Conservation (phyloP, 768 basidiomycete species). For the Pseudohyphozyma bogoriensis region DNA sequence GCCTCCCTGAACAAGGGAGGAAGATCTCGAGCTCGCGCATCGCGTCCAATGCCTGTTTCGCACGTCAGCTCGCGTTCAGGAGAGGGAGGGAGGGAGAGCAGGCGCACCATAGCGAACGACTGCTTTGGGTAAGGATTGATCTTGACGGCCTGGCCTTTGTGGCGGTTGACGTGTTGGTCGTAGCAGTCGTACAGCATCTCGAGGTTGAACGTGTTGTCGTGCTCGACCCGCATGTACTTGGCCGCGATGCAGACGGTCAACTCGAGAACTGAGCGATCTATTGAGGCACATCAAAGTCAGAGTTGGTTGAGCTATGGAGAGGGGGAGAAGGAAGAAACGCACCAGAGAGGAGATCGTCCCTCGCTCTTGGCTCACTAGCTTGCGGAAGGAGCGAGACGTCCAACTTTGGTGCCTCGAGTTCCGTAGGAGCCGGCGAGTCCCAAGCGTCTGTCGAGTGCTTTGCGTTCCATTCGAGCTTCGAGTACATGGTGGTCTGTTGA, state of each 20-base stretch:
- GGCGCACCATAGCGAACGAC: conserved; percentile 4
- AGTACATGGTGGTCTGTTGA: neutral
- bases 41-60: conserved; percentile 16
- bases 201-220: conserved; percentile 74
- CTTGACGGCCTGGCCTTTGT: neutral
- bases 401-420: neutral
- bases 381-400: neutral
- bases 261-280: conserved; percentile 64
- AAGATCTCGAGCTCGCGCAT: conserved; percentile 18
- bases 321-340: neutral
- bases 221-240: conserved; percentile 62
- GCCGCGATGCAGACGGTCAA: conserved; percentile 62
- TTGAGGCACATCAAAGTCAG: neutral
- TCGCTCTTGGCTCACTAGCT: neutral
- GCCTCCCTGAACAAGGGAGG: conserved; percentile 7
- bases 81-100: neutral
- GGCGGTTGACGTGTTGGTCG: conserved; percentile 19
- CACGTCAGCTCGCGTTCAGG: too few relatives aligned
- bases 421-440: neutral
- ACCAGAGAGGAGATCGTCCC: neutral
- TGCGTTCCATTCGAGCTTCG: neutral
- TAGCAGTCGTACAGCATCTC: conserved; percentile 70
- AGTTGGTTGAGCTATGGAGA: neutral
- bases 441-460: neutral
- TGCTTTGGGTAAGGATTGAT: conserved; percentile 2